Conservation (phyloP, 2,329 filamentous ascomycete genomes). For the Daldinia sp. region DNA sequence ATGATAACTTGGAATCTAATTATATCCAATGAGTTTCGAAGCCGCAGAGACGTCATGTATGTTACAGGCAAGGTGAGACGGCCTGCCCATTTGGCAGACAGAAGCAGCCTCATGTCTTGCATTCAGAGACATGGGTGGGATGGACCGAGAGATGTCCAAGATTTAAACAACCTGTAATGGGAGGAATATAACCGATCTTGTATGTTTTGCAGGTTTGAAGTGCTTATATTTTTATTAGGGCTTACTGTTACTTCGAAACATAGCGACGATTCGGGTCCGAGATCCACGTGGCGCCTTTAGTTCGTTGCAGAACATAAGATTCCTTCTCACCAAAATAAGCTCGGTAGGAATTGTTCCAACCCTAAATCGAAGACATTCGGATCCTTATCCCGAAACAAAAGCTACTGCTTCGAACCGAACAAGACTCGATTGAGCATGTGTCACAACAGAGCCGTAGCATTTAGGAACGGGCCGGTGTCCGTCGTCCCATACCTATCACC, state of each 20-base stretch:
- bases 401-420: too few species aligned
- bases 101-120: slow-evolving; percentile 16
- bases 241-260: slow-evolving; percentile 33
- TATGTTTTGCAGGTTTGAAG: slow-evolving; percentile 11
- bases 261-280: slow-evolving; percentile 31
- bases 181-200: slow-evolving; percentile 15
- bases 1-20: neutral
- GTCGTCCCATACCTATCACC: neutral
- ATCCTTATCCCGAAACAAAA: slow-evolving; percentile 1
- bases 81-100: neutral
- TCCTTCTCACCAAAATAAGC: slow-evolving; percentile 9
- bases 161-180: neutral
- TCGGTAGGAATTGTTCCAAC: slow-evolving; percentile 20
- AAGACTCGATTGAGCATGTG: neutral
- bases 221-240: slow-evolving; percentile 6
- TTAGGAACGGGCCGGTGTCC: slow-evolving; percentile 14
- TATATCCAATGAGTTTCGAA: neutral
- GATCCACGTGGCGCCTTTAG: neutral
- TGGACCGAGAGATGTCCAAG: slow-evolving; percentile 13
- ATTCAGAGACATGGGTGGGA: slow-evolving; percentile 7
- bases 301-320: slow-evolving; percentile 5
- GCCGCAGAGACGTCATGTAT: neutral
- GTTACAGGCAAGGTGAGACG: slow-evolving; percentile 1
- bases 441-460: neutral
- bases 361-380: slow-evolving; percentile 21